Percentiles rank a stretch among this genome's conserved stretches.
phyloP scores from a whole-genome alignment of 768 basidiomycete species.

The Hericium coralloides region DNA sequence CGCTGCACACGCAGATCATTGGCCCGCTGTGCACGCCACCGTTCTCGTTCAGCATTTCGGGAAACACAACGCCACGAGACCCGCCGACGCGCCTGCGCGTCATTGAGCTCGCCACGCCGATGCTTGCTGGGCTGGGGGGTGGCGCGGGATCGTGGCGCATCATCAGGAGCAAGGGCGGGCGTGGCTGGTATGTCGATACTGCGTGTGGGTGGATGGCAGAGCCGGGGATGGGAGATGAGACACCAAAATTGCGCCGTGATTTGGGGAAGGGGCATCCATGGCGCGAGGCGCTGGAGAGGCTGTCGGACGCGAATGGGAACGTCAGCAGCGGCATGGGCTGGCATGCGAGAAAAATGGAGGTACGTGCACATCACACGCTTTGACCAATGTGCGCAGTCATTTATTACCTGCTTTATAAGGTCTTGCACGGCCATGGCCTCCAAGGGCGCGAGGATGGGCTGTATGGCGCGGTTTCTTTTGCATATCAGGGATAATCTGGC shows the following conservation, averaged over 20 bases:
- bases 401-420: conserved; percentile 13
- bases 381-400: not conserved
- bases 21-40: conserved; percentile 74
- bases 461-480: conserved; percentile 91
- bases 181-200: conserved; percentile 93
- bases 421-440: conserved; percentile 86
- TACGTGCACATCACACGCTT: conserved; percentile 1
- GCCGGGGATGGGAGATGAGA: conserved; percentile 11
- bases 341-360: conserved; percentile 87
- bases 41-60: conserved; percentile 50
- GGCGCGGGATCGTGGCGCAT: conserved; percentile 85
- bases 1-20: conserved; percentile 71
- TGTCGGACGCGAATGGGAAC: conserved; percentile 78
- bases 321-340: conserved; percentile 90
- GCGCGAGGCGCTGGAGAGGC: conserved; percentile 57
- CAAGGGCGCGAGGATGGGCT: conserved; percentile 88
- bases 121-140: conserved; percentile 63
- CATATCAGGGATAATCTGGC: conserved; percentile 65
- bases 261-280: conserved; percentile 48
- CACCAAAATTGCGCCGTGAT: conserved; percentile 34
- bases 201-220: conserved; percentile 73
- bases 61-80: conserved; percentile 22
- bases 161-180: conserved; percentile 84
- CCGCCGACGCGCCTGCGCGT: conserved; percentile 74
- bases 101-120: conserved; percentile 69